phyloP scores from a whole-genome alignment of 768 basidiomycete species.

The Phanerodontia chrysosporium region DNA sequence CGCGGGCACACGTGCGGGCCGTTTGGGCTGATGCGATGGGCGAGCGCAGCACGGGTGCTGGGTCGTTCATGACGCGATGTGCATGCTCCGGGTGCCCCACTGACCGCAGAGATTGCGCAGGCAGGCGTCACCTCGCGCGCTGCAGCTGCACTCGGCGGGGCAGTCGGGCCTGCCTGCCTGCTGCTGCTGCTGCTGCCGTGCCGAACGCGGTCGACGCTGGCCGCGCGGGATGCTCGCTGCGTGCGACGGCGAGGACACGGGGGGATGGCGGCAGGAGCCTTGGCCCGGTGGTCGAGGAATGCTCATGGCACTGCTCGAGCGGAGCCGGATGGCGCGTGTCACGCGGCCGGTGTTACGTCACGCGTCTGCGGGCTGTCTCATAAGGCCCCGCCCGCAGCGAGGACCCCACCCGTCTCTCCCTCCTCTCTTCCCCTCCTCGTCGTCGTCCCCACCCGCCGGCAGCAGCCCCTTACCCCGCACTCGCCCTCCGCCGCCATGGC shows the following conservation, averaged over 20 bases:
- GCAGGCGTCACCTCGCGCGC: neutral
- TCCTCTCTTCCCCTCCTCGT: neutral
- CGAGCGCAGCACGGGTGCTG: neutral
- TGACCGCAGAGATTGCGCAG: neutral
- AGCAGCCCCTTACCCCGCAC: neutral
- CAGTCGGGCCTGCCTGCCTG: no score
- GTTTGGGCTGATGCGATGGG: no score
- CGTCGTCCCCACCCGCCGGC: no score
- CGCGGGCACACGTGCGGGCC: no score
- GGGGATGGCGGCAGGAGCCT: no score
- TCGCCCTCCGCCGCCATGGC: conserved; percentile 1
- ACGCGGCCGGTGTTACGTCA: conserved; percentile 4
- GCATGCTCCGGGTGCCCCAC: neutral
- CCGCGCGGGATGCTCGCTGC: no score
- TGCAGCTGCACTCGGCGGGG: no score
- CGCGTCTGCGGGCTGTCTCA: neutral
- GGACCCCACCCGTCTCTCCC: neutral
- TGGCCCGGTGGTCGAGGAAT: neutral
- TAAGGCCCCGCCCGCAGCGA: conserved; percentile 4
- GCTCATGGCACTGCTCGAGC: conserved; percentile 1
- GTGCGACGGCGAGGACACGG: neutral
- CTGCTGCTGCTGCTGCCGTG: no score
- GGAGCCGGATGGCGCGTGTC: conserved; percentile 7
- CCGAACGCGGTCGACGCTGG: no score
- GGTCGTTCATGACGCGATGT: neutral